Base-by-base conservation (phyloP, 2,329 filamentous ascomycete species). In the Emergomyces pasteurianus region DNA sequence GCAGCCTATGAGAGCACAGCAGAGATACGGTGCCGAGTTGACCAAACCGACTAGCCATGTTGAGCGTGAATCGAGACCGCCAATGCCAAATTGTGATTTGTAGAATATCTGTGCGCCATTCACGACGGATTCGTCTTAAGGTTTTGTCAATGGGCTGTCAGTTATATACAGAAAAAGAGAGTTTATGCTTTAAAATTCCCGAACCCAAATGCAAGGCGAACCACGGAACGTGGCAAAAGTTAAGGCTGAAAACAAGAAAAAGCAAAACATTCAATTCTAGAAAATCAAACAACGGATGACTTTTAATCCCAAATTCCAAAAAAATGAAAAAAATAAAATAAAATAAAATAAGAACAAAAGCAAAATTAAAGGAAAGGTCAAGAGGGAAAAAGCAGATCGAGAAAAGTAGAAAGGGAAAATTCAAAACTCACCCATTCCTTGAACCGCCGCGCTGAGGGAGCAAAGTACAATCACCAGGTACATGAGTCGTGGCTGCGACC, bases 81-180 rank as follows among this genome's bases (percentile, higher is more conserved):
- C 78, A 59, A 88, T 87, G 23, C 81, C 81, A 62, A 89, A 88
- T 62, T 84, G 77, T 1, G 70, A 65, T 62, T 80, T 79, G 70
- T 86, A 88, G 71, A 87, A 87, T 28, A 83, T 78, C 65, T 88
- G 86, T 9, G 83, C 85, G 50, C 85, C 85, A 67, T 87, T 87
- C 65, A 87, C 83, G 34, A 87, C 85, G 0, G 84, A 86, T 72
- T 88, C 83, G 70, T 88, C 84, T 79, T 78, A 56, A 34, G 28
- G n/a, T 58, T 42, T n/a, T 28, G 12, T 18, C 67, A 63, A 68
- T 26, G 58, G 43, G 26, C 56, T 53, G 18, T 61, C 43, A 46
- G 63, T 66, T 46, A 47, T 21, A 55, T 34, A 21, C 6, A 34
- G 42, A 31, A 1, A 21, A 3, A 10, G 26, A n/a, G 53, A 1